Evolutionary conservation across 2,329 filamentous ascomycete genomes (phyloP).

Genomic region (Periconia sp.): DNA sequence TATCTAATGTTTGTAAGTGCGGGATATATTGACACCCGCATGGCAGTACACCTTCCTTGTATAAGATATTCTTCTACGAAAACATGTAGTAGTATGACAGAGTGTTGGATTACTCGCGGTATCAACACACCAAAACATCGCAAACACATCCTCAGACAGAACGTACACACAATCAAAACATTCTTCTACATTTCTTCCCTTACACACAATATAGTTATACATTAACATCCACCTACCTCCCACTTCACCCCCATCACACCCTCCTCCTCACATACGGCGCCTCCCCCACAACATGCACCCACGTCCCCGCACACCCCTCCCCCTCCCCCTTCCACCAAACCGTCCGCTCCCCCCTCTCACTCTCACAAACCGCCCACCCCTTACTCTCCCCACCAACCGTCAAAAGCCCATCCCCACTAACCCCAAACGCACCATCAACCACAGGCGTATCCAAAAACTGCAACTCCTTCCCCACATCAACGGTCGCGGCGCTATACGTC

Average conservation of each 20-base stretch:
- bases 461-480: conserved; percentile 29
- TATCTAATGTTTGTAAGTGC: no score
- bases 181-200: no score
- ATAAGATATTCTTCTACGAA: no score
- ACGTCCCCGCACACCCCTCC: conserved; percentile 37
- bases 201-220: no score
- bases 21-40: no score
- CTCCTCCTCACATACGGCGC: conserved; percentile 34
- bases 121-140: no score
- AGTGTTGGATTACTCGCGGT: no score
- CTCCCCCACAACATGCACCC: conserved; percentile 41
- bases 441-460: conserved; percentile 31
- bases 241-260: background rate
- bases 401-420: conserved; percentile 11
- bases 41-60: no score
- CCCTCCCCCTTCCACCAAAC: conserved; percentile 42
- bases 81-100: no score
- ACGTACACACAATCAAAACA: no score
- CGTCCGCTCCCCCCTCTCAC: conserved; percentile 30
- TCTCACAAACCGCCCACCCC: conserved; percentile 45
- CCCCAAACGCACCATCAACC: conserved; percentile 36
- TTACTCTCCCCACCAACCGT: conserved; percentile 32
- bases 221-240: no score
- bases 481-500: conserved; percentile 35
- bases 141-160: no score